Base-by-base conservation (phyloP, 2,329 filamentous ascomycete species). In the Aspergillus clavatus region DNA sequence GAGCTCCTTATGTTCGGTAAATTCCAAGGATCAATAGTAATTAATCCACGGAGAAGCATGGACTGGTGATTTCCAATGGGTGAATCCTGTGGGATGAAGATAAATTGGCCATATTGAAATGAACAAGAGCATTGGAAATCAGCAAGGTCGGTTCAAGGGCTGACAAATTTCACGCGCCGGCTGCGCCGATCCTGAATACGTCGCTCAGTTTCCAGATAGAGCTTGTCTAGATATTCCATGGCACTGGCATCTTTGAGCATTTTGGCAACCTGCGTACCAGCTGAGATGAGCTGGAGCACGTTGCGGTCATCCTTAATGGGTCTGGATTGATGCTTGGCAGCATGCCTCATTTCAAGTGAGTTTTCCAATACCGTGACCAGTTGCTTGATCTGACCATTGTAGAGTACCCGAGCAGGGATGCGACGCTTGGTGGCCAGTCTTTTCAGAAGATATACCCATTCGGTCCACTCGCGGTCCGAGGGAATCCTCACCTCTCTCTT, bases 331-430 rank as follows among this genome's bases (percentile, higher is more conserved):
- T 90, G 85, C 68, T 89, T 89, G 39, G 87, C 85, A 47, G 86
- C 86, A 66, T 91, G 87, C 52, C 87, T 79, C 86, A 90, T 90
- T 72, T 91, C 87, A 60, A 94, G 74, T 38, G 86, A 90, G 69
- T 93, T 94, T 63, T 94, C 88, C 58, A 94, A 72, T 23, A 93
- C 86, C 33, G 88, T 93, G 54, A 93, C 86, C 67, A 94, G 83
- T 68, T 93, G 87, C 71, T 91, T 93, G 70, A 94, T 94, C 70
- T 94, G 88, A 48, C 87, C 86, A 65, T 93, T 87, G 73, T 91
- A 93, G 35, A 94, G 74, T 16, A 93, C 86, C 45, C 87, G 78
- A 38, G 88, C 86, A 5, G 88, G 88, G 56, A 94, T 91, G 51
- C 88, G 82, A 54, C 88, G 80, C 72, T 91, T 93, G 26, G 88